Evolutionary conservation across 2,329 filamentous ascomycete genomes (phyloP), one percentile per base, ranked within the genome.

Genomic region (Trichoderma hamatum): DNA sequence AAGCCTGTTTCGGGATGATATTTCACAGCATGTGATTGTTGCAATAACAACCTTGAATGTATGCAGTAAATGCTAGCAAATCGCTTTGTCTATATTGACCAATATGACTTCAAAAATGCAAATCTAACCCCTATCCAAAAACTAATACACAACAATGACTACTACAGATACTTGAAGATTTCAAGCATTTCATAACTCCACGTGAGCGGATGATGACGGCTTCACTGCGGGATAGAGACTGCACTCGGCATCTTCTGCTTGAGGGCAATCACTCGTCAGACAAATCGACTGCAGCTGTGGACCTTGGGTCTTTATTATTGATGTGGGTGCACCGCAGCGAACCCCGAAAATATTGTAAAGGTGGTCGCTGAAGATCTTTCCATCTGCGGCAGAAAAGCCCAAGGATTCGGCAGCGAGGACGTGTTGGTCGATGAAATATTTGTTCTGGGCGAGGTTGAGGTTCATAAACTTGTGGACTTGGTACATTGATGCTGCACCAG

Each of bases 401-500:
- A 89, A 88, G 1, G 86, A 88, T 46, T 82, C 78, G 7, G 84
- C 87, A 5, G 87, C 81, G 14, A 87, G 76, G 32, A 82, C 86
- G 67, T 90, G 85, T 76, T 89, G 86, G 54, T 80, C 71, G 75
- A 89, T 85, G 80, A 90, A 90, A 80, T 88, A 89, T 82, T 49
- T 88, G 76, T 75, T 89, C 81, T 66, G 78, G 3, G n/a, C 76
- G 32, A 78, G 74, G 73, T 83, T 78, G 56, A 89, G 82, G 69
- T 80, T 81, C 88, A 90, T 90, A 80, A 86, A 88, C 75, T 85
- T 85, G 80, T 89, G 86, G 0, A 85, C 83, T 56, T 83, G 73
- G 77, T 85, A 86, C 82, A 84, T 83, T 72, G 80, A 84, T 0
- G 78, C 73, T 11, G 78, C 71, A 60, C 82, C 85, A 13, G 66